Base-by-base conservation (phyloP, 179 eudicot species). In the Patellifolia procumbens region DNA sequence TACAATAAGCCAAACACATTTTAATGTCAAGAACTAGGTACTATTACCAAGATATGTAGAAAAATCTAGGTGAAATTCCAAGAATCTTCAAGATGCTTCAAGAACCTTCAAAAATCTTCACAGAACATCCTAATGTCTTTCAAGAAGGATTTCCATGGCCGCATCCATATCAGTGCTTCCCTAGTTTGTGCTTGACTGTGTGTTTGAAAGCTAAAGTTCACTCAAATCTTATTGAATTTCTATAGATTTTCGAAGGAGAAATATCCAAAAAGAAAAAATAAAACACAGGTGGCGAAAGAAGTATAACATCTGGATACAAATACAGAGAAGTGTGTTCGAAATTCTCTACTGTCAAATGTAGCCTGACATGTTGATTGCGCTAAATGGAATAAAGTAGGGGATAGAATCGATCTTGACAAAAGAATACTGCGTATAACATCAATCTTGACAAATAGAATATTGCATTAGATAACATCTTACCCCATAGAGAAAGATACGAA, bases 401-500 rank as follows among this genome's bases (percentile, higher is more conserved):
- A 64, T 32, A 64, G 31, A 58, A 42, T 65, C 6, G 16, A n/a
- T n/a, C n/a, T n/a, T n/a, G n/a, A n/a, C n/a, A n/a, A n/a, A n/a
- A 13, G 31, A 17, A 31, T 32, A 74, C 19, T 17, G 51, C 56
- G n/a, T n/a, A n/a, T n/a, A n/a, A n/a, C n/a, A 62, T 70, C 20
- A 8, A 5, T 17, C 13, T n/a, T n/a, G n/a, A 71, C 39, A 42
- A 58, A n/a, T n/a, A 13, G 31, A 17, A 31, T 32, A 74, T 22
- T 17, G 51, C 56, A 77, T 52, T 80, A 22, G 78, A 73, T 70
- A 65, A 76, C 65, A 76, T 48, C 94, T 87, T 90, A 94, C 98
- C 90, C 98, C 98, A 81, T 91, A 91, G 51, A 92, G 83, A 85
- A 87, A 94, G 68, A 94, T 74, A 39, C 84, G 84, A 60, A 92